These are phyloP conservation scores for Calonectria montana DNA, from an alignment of 2,329 filamentous ascomycete genomes.

Conservation along the genomic window DNA sequence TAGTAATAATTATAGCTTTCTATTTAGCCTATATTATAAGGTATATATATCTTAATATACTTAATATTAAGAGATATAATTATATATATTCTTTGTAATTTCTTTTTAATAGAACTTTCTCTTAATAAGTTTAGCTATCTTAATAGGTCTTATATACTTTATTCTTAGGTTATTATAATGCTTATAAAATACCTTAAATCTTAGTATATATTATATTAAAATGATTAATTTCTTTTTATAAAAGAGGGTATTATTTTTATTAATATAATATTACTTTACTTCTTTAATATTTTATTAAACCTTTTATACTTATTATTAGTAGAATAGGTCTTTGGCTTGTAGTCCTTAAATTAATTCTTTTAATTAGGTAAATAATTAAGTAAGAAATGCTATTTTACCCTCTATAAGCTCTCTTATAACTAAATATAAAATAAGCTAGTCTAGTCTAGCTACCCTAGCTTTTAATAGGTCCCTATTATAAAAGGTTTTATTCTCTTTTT, in stretches of 20 bases:
- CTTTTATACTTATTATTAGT: conserved; percentile 7
- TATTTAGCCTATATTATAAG: neutral
- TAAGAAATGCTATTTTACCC: neutral
- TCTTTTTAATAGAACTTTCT: neutral
- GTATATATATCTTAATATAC: neutral
- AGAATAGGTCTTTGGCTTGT: neutral
- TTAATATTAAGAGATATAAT: neutral
- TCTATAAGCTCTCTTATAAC: conserved; percentile 6
- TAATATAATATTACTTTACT: neutral
- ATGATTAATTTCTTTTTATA: neutral
- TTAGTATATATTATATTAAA: neutral
- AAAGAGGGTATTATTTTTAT: neutral
- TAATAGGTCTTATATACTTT: neutral
- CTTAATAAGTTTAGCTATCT: neutral
- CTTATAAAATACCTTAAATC: neutral
- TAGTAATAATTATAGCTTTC: neutral
- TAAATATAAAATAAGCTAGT: conserved; percentile 11
- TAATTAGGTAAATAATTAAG: neutral
- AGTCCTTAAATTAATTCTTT: neutral
- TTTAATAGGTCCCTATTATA: neutral
- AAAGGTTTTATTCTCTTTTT: neutral
- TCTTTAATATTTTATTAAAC: neutral
- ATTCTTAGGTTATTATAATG: neutral
- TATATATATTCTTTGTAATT: neutral
- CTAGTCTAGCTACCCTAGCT: neutral